Evolutionary conservation across 75 land plant species (phyloP), one percentile per base, ranked within the genome.

Genomic region (Pinus taeda): DNA sequence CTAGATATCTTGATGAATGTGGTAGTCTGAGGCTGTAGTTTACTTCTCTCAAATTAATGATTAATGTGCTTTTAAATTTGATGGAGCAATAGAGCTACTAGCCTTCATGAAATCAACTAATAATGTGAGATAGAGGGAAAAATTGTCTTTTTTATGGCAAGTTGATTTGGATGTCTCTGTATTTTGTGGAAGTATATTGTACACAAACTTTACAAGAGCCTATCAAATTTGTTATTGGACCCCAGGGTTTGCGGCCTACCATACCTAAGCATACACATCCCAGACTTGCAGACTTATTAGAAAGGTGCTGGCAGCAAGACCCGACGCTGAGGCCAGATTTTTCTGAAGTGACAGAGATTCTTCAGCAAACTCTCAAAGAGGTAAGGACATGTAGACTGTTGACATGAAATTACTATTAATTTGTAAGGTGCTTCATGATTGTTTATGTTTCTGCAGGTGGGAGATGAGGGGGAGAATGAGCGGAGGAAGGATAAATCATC

Each of bases 281-380:
- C 20, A 97, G 85, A 82, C 88, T 97, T 36, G 73, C 83, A 29
- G 89, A 86, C 15, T 82, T 97, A 14, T 82, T 97, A 22, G 92
- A 93, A 73, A 82, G 59, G 66, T 97, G 99, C 85, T 97, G 99
- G 99, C 87, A 90, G 75, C 91, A 95, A 70, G 93, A 95, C 70
- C 98, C 99, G 74, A 59, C 88, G 57, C 58, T 71, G 59, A 81
- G 99, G 75, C 99, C 98, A 12, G 91, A 91, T 57, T 97, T 97
- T 75, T 88, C 92, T 29, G 92, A 90, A 77, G 91, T 97, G 57
- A 88, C 92, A 3, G 84, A 83, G 73, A 81, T 81, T 15, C 83
- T 97, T 20, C 88, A 91, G 82, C 86, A 86, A 18, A 85, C 90
- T 73, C 78, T 86, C 29, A 95, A 92, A 76, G 95, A 95, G 94